Evolutionary conservation across 2,329 filamentous ascomycete genomes (phyloP).

Genomic region (Dactylellina leptospora): DNA sequence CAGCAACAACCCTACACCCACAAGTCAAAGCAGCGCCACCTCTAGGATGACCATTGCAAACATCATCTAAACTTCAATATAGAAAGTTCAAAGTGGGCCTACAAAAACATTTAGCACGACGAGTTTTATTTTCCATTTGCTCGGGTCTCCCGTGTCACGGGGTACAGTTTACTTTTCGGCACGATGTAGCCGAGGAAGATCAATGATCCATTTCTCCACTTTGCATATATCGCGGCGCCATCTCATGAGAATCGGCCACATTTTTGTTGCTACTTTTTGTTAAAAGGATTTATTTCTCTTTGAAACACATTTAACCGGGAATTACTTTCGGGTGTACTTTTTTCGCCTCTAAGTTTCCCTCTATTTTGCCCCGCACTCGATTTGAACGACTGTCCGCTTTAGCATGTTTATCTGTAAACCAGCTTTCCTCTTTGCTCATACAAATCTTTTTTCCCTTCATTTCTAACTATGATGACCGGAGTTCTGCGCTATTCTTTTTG

Average conservation of each 20-base stretch:
- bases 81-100: slow-evolving; percentile 18
- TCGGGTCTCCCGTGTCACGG: slow-evolving; percentile 43
- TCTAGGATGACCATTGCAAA: slow-evolving; percentile 54
- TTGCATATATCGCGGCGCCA: slow-evolving; percentile 49
- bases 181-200: slow-evolving; percentile 47
- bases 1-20: slow-evolving; percentile 23
- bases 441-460: slow-evolving; percentile 15
- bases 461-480: slow-evolving; percentile 27
- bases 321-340: slow-evolving; percentile 31
- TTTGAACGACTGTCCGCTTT: slow-evolving; percentile 37
- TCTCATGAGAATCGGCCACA: slow-evolving; percentile 35
- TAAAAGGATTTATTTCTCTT: slow-evolving; percentile 19
- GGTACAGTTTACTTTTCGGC: slow-evolving; percentile 45
- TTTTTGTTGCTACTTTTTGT: slow-evolving; percentile 29
- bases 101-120: slow-evolving; percentile 46
- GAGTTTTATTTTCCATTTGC: slow-evolving; percentile 29
- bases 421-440: slow-evolving; percentile 30
- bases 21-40: slow-evolving; percentile 36
- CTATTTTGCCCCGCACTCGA: slow-evolving; percentile 32
- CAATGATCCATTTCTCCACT: slow-evolving; percentile 40
- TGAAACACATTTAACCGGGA: slow-evolving; percentile 54
- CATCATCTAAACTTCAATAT: slow-evolving; percentile 38
- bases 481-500: slow-evolving; percentile 38
- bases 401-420: slow-evolving; percentile 53
- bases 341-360: slow-evolving; percentile 16